Evolutionary conservation across 129 eudicot genomes (phyloP), one percentile per base, ranked within the genome.

Genomic region (Kitagawia praeruptora): DNA sequence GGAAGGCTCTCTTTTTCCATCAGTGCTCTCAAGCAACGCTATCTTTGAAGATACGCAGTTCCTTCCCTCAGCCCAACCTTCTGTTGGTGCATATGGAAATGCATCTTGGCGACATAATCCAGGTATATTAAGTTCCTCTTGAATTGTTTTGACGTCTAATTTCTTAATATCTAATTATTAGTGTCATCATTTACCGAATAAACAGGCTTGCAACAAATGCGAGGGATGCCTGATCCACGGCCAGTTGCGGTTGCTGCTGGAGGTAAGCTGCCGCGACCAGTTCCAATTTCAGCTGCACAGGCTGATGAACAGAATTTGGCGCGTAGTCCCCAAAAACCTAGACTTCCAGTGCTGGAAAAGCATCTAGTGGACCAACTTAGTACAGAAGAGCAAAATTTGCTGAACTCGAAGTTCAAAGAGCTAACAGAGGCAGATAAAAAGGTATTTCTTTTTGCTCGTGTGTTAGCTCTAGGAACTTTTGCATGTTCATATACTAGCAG

Each of bases 311-410:
- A 73, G 27, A 73, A 77, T 81, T 56, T 79, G 82, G 89, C 77
- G 70, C 85, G 88, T 37, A 83, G 82, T 75, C 95, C 79, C 72
- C 91, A 74, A 63, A 93, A 89, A 56, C 89, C 90, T 10, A 88
- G 83, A 84, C 95, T 93, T 82, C 98, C 98, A 13, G 87, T 79
- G 11, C 80, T 93, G 77, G 98, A 93, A 91, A 91, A 93, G 87
- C 87, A 93, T 86, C 87, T 93, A 13, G 82, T 93, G 74, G 91
- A 88, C 81, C 98, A 93, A 80, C 95, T 93, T 77, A 93, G 97
- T 77, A 84, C 81, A 69, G 98, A 91, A 81, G 98, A 93, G 80
- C 98, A 93, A 82, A 86, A 84, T 81, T 80, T 91, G 27, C 87
- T 91, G 72, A 91, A 87, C 80, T 87, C 87, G 31, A 93, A 93